Evolutionary conservation across 495 filamentous ascomycete species (phyloP).

Genomic region (Podospora comata): DNA sequence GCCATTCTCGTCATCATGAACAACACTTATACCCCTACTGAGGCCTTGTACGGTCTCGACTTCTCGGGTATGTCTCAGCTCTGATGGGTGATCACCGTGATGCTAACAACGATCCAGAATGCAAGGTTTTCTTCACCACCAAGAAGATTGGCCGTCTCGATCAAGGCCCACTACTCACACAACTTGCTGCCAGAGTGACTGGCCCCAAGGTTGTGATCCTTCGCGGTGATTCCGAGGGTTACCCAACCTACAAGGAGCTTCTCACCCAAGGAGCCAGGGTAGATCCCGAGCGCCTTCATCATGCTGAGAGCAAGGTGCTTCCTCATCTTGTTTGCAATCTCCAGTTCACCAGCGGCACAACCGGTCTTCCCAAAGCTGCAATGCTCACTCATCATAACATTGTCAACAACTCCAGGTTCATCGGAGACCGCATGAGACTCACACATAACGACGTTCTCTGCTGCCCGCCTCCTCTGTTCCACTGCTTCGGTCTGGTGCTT

Average conservation of each 20-base stretch:
- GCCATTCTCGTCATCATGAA: conserved; percentile 67
- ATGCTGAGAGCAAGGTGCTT: conserved; percentile 44
- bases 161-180: conserved; percentile 51
- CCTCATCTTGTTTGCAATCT: conserved; percentile 65
- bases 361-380: conserved; percentile 68
- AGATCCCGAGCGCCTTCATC: conserved; percentile 32
- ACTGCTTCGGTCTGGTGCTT: conserved; percentile 71
- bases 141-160: conserved; percentile 57
- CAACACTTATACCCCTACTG: conserved; percentile 66
- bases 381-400: conserved; percentile 72
- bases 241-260: conserved; percentile 53
- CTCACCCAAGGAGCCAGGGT: conserved; percentile 45
- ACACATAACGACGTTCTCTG: conserved; percentile 62
- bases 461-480: conserved; percentile 69
- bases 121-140: conserved; percentile 62
- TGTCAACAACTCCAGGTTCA: conserved; percentile 67
- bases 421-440: conserved; percentile 66
- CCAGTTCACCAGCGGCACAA: conserved; percentile 70
- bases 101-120: conserved; percentile 36
- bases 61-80: conserved; percentile 53
- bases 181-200: conserved; percentile 42
- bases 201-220: conserved; percentile 52
- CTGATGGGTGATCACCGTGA: neutral
- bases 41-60: conserved; percentile 60
- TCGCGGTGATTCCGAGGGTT: conserved; percentile 47